phyloP scores from a whole-genome alignment of 2,329 filamentous ascomycete genomes.

The Neonectria neomacrospora region DNA sequence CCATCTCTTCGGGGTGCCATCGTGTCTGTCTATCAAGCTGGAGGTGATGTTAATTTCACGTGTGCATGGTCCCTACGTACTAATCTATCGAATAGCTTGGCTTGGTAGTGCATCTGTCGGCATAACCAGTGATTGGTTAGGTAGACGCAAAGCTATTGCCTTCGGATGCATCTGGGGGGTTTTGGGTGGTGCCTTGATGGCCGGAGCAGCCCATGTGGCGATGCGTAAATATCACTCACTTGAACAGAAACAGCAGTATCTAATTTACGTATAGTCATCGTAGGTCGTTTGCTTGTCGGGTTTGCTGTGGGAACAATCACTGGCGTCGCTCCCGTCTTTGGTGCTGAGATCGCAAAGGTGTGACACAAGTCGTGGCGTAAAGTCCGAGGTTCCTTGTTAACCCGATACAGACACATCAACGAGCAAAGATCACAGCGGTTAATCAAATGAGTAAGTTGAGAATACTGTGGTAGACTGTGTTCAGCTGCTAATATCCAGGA shows the following conservation, averaged over 20 bases:
- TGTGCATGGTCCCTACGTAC: neutral
- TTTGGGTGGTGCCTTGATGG: constrained; percentile 53
- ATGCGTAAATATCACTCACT: constrained; percentile 47
- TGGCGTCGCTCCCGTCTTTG: constrained; percentile 54
- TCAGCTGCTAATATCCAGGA: constrained; percentile 4
- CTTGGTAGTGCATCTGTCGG: constrained; percentile 54
- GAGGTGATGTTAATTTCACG: constrained; percentile 41
- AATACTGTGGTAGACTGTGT: neutral
- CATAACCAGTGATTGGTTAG: constrained; percentile 51
- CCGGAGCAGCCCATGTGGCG: constrained; percentile 53
- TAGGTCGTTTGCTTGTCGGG: constrained; percentile 52
- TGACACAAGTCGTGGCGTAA: constrained; percentile 5
- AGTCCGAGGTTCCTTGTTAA: neutral
- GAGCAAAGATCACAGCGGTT: constrained; percentile 53
- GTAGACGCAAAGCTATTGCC: constrained; percentile 52
- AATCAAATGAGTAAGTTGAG: constrained; percentile 54
- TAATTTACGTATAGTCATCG: constrained; percentile 45
- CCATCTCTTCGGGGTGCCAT: constrained; percentile 52
- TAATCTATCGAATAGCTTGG: constrained; percentile 46
- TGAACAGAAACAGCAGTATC: neutral
- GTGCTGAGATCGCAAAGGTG: constrained; percentile 55
- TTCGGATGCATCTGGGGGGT: constrained; percentile 55
- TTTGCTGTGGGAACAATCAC: constrained; percentile 56
- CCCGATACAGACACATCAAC: constrained; percentile 47
- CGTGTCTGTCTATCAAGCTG: constrained; percentile 54